Percentiles rank a stretch among this genome's conserved stretches.
These are phyloP conservation scores for Aspergillus spinulosporus DNA, from an alignment of 2,329 filamentous ascomycete species.

Conservation along the genomic window DNA sequence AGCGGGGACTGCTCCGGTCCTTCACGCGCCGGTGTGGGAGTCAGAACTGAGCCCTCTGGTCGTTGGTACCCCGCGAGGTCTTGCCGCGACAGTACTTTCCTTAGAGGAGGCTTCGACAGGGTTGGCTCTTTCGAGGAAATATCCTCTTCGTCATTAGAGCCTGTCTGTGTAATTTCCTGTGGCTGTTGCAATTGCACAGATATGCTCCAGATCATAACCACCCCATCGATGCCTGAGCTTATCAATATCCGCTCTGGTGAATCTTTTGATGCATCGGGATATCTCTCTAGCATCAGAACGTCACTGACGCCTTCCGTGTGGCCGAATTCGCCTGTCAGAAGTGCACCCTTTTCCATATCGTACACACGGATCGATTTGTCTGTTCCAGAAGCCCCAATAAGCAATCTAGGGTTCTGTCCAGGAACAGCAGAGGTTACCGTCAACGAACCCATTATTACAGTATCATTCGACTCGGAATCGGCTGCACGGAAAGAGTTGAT, in stretches of 20 bases:
- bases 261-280: conserved; percentile 39
- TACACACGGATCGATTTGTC: conserved; percentile 96
- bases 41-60: conserved; percentile 47
- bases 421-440: conserved; percentile 58
- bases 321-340: conserved; percentile 88
- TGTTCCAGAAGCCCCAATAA: conserved; percentile 87
- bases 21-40: conserved; percentile 46
- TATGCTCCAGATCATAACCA: conserved; percentile 74
- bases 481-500: conserved; percentile 76
- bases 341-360: conserved; percentile 70
- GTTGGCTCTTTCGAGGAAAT: conserved; percentile 51
- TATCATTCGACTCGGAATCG: conserved; percentile 76
- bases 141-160: conserved; percentile 34
- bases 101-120: conserved; percentile 69
- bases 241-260: conserved; percentile 56
- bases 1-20: conserved; percentile 44
- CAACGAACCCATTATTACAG: conserved; percentile 79
- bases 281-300: conserved; percentile 65
- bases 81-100: conserved; percentile 81
- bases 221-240: conserved; percentile 76
- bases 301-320: conserved; percentile 93
- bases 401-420: conserved; percentile 61
- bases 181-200: conserved; percentile 36
- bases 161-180: conserved; percentile 29
- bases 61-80: conserved; percentile 78